phyloP scores from a whole-genome alignment of 139 green algal species.

The Chlamydomonas schloesseri region DNA sequence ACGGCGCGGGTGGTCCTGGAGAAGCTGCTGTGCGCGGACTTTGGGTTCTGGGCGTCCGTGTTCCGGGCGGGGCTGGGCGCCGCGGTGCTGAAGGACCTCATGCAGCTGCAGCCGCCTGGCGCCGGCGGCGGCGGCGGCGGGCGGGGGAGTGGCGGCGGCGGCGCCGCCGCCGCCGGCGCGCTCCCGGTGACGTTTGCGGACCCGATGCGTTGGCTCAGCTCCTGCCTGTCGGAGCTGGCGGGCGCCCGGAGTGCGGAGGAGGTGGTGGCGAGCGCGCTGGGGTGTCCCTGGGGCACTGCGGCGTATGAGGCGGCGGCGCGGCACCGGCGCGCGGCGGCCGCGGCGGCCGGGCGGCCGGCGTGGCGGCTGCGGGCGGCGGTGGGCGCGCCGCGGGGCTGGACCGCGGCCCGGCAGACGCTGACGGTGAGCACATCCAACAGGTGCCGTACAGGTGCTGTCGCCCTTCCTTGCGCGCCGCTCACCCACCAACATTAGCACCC shows the following conservation, averaged over 20 bases:
- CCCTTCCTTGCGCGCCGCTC: too few species aligned
- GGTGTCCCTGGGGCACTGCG: neutral
- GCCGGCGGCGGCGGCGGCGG: neutral
- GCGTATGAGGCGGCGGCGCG: neutral
- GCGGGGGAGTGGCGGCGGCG: too few species aligned
- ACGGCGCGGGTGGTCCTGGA: too few species aligned
- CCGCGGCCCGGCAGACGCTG: neutral
- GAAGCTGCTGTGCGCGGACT: neutral
- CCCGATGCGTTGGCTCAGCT: neutral
- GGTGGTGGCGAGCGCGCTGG: neutral
- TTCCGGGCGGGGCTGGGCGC: neutral
- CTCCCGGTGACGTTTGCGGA: neutral
- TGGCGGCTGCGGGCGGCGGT: conserved; percentile 17
- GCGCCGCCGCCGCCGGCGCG: neutral
- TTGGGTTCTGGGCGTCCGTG: conserved; percentile 5
- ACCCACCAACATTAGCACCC: too few species aligned
- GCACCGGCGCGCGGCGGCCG: neutral
- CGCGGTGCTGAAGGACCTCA: neutral
- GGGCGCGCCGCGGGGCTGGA: neutral
- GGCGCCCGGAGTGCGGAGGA: neutral
- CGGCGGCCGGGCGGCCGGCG: neutral
- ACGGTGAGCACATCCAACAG: too few species aligned
- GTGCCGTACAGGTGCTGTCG: too few species aligned
- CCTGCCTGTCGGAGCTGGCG: neutral
- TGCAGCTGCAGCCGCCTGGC: neutral